Evolutionary conservation across 495 filamentous ascomycete species (phyloP), one percentile per base, ranked within the genome.

Genomic region (Bathelium albidoporum): DNA sequence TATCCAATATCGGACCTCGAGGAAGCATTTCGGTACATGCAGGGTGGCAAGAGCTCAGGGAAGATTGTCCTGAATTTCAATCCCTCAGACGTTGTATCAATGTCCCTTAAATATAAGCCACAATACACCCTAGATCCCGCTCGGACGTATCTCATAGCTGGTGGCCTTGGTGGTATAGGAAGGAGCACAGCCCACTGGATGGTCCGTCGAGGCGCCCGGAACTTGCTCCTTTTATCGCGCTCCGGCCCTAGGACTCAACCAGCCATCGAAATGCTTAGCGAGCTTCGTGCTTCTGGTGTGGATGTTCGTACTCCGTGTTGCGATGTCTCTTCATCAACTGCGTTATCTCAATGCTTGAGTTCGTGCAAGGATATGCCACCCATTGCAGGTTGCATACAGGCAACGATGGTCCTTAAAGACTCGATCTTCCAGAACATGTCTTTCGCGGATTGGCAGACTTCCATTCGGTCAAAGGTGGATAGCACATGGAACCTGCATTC

Each of bases 21-120:
- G 44, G 66, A 73, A 2, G 85, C 85, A 0, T 83, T 88, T 69
- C 79, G 82, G 62, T 68, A 73, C 4, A 71, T 88, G 58, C 84
- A 87, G 65, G 69, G 73, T 16, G 82, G 81, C 29, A 80, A 79
- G 36, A 70, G 79, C 4, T 69, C 78, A 16, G 85, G 85, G 1
- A 88, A 88, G 70, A 66, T 84, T 14, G 79, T 87, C 12, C 70
- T 88, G 14, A 71, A 76, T 20, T 73, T 75, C 0, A 62, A 66
- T 22, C 61, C 63, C 5, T 62, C 74, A 32, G 55, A 59, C 41
- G 29, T 64, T 3, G 66, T 69, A 12, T 24, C 34, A 14, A 44
- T 60, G 49, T 20, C 5, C n/a, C 44, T 12, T 49, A 5, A 12
- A 49, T 20, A 12, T 12, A 49, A 1, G 1, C 5, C n/a, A 49